Evolutionary conservation across 768 basidiomycete species (phyloP).

Genomic region (Mycena crocata): DNA sequence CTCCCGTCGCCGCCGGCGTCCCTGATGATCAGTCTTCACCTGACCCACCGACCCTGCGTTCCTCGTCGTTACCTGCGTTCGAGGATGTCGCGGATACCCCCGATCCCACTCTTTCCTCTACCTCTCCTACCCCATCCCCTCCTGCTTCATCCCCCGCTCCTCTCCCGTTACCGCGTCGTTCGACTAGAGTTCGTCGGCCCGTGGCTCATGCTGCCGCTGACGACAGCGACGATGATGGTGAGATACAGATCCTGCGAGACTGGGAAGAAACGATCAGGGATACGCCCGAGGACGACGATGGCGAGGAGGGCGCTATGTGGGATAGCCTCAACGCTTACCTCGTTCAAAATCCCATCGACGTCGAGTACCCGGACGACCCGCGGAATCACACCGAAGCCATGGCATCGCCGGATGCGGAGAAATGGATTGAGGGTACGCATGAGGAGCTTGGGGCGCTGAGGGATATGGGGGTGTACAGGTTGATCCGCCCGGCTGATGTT

Average conservation of each 20-base stretch:
- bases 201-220: background rate
- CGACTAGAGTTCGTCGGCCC: background rate
- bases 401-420: background rate
- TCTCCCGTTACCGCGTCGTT: background rate
- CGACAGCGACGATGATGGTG: background rate
- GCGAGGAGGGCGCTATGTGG: background rate
- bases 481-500: constrained; percentile 34
- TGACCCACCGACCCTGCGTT: background rate
- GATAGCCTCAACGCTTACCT: background rate
- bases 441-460: constrained; percentile 37
- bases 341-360: background rate
- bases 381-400: background rate
- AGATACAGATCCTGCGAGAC: background rate
- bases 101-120: background rate
- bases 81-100: background rate
- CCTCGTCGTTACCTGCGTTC: background rate
- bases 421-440: constrained; percentile 32
- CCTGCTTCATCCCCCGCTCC: background rate
- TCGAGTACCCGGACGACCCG: background rate
- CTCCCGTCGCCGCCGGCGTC: background rate
- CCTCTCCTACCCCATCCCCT: background rate
- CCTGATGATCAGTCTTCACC: background rate
- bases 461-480: constrained; percentile 42
- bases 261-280: background rate
- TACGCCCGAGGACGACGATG: background rate